Evolutionary conservation across 2,329 filamentous ascomycete genomes (phyloP).

Genomic region (Fusarium begoniae): DNA sequence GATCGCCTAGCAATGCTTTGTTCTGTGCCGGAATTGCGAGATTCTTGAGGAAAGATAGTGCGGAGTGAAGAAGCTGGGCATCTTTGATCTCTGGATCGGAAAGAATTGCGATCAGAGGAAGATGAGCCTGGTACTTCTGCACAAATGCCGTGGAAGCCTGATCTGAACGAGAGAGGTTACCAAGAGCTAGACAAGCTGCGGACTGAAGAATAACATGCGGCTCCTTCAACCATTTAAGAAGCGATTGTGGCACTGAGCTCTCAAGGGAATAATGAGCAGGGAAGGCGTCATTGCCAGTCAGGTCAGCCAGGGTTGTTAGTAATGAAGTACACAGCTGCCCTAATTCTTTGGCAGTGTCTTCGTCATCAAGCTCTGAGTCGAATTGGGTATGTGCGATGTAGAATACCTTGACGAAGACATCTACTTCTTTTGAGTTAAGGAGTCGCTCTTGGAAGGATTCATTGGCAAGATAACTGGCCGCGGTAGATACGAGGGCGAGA

Average conservation of each 20-base stretch:
- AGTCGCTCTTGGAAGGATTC: conserved; percentile 61
- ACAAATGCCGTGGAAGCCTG: conserved; percentile 62
- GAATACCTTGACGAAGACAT: conserved; percentile 59
- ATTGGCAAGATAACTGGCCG: conserved; percentile 65
- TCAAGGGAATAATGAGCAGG: conserved; percentile 53
- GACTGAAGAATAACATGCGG: conserved; percentile 58
- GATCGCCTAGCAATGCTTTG: conserved; percentile 59
- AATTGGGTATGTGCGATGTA: conserved; percentile 58
- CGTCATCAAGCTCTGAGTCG: conserved; percentile 54
- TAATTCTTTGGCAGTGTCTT: conserved; percentile 55
- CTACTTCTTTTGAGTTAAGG: conserved; percentile 51
- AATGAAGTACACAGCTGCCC: conserved; percentile 60
- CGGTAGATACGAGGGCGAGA: conserved; percentile 59
- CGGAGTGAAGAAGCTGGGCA: conserved; percentile 64
- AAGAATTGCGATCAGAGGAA: conserved; percentile 58
- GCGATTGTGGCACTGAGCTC: conserved; percentile 52
- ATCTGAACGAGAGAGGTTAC: conserved; percentile 70
- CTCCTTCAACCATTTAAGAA: conserved; percentile 59
- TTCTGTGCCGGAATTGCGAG: conserved; percentile 67
- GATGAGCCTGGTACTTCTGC: conserved; percentile 50
- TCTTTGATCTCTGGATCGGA: conserved; percentile 52
- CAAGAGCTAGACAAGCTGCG: conserved; percentile 68
- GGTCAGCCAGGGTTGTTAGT: conserved; percentile 60
- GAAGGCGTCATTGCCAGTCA: conserved; percentile 62
- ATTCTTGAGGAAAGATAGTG: conserved; percentile 71